phyloP scores from a whole-genome alignment of 129 eudicot genomes.

The Mikania micrantha region DNA sequence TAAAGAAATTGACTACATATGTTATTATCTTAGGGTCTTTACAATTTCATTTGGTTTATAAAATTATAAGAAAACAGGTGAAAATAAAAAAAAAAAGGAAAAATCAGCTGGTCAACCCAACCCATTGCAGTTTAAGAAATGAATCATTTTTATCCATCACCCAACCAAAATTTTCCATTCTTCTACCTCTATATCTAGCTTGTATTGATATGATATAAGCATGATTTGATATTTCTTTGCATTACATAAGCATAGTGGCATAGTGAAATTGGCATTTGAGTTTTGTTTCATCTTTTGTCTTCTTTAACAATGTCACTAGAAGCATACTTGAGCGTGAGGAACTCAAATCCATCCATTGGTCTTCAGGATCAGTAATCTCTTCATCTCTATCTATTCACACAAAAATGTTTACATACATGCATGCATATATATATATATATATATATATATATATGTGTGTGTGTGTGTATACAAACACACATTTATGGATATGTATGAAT shows the following conservation, averaged over 20 bases:
- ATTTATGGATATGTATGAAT: background rate
- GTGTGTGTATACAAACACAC: no score
- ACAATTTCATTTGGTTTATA: background rate
- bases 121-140: background rate
- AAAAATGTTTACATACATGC: background rate
- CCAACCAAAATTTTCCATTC: background rate
- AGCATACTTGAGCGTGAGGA: conserved; percentile 77
- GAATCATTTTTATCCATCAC: background rate
- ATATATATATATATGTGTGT: no score
- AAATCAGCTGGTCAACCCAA: background rate
- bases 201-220: conserved; percentile 3
- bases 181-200: background rate
- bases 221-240: background rate
- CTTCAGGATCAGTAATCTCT: conserved; percentile 58
- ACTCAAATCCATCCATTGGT: conserved; percentile 83
- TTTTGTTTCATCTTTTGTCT: conserved; percentile 1
- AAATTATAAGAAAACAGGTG: background rate
- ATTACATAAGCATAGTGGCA: background rate
- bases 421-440: background rate
- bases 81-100: background rate
- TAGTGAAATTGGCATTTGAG: background rate
- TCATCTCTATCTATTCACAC: conserved; percentile 5
- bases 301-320: conserved; percentile 50
- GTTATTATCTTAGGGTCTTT: background rate
- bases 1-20: background rate